Evolutionary conservation across 1,139 yeast species (phyloP).

Genomic region (Yamadazyma sp.): DNA sequence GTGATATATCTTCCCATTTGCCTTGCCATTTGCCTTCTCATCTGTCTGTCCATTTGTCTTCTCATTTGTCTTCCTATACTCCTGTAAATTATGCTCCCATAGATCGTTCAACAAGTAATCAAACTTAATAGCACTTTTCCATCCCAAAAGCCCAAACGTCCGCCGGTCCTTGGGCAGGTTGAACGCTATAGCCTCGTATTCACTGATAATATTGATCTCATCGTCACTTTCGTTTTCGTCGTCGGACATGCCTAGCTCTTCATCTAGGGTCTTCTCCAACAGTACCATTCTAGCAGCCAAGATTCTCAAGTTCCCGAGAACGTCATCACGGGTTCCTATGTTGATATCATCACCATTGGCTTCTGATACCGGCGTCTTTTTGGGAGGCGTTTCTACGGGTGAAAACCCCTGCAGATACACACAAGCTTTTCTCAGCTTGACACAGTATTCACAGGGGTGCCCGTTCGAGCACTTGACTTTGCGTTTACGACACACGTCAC

Average conservation of each 20-base stretch:
- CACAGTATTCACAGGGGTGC: conserved; percentile 39
- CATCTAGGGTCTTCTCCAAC: conserved; percentile 6
- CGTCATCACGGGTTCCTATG: no score
- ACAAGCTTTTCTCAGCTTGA: conserved; percentile 28
- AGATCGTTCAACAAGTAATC: conserved; percentile 22
- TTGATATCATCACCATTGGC: neutral
- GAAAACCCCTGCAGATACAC: conserved; percentile 10
- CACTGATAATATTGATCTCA: conserved; percentile 7
- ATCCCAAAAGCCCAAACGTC: conserved; percentile 35
- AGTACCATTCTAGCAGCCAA: conserved; percentile 7
- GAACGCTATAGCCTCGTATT: neutral
- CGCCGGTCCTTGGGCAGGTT: conserved; percentile 12
- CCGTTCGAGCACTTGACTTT: conserved; percentile 43
- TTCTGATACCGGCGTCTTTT: neutral
- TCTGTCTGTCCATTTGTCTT: no score
- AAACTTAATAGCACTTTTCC: conserved; percentile 30
- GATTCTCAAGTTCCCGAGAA: conserved; percentile 1
- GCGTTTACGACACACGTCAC: conserved; percentile 38
- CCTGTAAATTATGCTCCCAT: conserved; percentile 12
- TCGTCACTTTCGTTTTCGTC: conserved; percentile 10
- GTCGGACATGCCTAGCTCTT: neutral
- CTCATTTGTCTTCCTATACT: neutral
- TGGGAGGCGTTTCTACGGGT: neutral
- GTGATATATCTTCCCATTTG: no score
- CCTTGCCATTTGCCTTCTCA: no score